Evolutionary conservation across 2,329 filamentous ascomycete genomes (phyloP).

Genomic region (Gremmenia infestans): DNA sequence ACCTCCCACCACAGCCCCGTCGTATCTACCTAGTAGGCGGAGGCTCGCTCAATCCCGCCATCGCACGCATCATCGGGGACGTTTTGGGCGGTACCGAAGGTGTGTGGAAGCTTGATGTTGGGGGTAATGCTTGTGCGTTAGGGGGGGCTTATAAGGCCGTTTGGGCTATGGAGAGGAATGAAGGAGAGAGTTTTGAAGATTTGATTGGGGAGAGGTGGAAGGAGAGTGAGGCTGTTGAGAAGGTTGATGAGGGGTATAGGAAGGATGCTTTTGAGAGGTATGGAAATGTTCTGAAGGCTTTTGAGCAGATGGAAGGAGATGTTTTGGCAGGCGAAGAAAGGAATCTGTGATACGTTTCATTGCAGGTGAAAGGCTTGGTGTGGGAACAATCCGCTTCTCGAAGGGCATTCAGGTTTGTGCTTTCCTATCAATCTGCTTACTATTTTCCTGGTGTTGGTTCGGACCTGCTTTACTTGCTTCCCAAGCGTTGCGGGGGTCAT

Average conservation of each 20-base stretch:
- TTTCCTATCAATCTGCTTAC: no score
- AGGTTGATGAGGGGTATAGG: constrained; percentile 76
- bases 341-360: not conserved
- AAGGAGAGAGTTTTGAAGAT: constrained; percentile 77
- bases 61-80: constrained; percentile 77
- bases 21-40: constrained; percentile 93
- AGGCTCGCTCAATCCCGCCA: constrained; percentile 83
- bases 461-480: no score
- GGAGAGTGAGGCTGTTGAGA: constrained; percentile 77
- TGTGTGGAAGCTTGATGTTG: constrained; percentile 89
- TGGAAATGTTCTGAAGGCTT: constrained; percentile 68
- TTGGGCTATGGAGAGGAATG: constrained; percentile 73
- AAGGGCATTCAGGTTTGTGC: not conserved
- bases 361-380: not conserved
- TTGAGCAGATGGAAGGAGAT: constrained; percentile 67
- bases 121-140: constrained; percentile 89
- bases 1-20: constrained; percentile 75
- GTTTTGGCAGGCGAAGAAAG: constrained; percentile 47
- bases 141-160: constrained; percentile 95
- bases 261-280: constrained; percentile 72
- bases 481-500: no score
- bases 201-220: constrained; percentile 80
- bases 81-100: constrained; percentile 86
- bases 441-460: no score
- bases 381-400: not conserved